Base-by-base conservation (phyloP, 2,329 filamentous ascomycete species). In the Colletotrichum cereale region DNA sequence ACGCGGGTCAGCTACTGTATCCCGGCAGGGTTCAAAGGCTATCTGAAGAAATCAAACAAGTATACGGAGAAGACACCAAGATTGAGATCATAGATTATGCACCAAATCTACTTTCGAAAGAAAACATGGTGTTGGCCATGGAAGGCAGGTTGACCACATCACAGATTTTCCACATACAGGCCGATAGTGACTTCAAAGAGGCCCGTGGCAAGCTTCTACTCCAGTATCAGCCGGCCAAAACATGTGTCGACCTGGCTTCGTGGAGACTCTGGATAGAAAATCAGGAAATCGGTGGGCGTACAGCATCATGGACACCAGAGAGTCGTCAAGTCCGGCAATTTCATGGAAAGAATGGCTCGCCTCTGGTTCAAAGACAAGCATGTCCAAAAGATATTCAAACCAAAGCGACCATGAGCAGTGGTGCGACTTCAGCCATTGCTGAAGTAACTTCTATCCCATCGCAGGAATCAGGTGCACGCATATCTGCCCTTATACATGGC, bases 51-150 rank as follows among this genome's bases (percentile, higher is more conserved):
- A 31, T 53, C 26, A 31, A 18, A 29, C 0, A 11, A 3, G 12
- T 34, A 10, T 53, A 53, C 18, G 50, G 50, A 18, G 1, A 11
- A 47, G 29, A 31, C 26, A 53, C 18, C 50, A 18, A 34, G 7
- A 29, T 31, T 21, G 26, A 53, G 26, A 14, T 53, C 26, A 34
- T 53, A 18, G 50, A 53, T 26, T 53, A 53, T 11, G 50, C 50
- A 21, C 8, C 50, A 16, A 16, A 31, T 8, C 16, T 53, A 7
- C 26, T 53, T 3, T 18, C 16, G 10, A 53, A 31, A 12, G 50
- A 53, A 11, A 8, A 18, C 3, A 2, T 21, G 3, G 2, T 2
- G 0, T 7, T 21, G 50, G 18, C 10, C 1, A 11, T 29, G 2
- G 29, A 29, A 7, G 0, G 10, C 1, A 34, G 2, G 4, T 5